Conservation (phyloP, 179 eudicot species). For the Monotropa hypopitys region DNA sequence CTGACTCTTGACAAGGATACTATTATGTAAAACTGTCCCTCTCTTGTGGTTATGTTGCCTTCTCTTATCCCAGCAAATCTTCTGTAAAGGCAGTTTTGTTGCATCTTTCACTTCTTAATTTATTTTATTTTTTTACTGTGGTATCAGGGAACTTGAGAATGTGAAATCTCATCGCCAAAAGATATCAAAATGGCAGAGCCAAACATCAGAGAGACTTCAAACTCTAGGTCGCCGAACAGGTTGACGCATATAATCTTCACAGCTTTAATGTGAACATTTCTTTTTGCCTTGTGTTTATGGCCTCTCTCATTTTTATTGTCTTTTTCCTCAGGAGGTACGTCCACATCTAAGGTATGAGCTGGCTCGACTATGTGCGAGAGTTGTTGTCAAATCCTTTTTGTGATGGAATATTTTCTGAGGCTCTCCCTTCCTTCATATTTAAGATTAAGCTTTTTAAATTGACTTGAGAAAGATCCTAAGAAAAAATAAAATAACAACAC, state of each 20-base stretch:
- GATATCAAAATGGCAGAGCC: constrained; percentile 85
- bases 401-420: not conserved
- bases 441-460: not conserved
- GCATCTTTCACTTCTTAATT: not conserved
- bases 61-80: not conserved
- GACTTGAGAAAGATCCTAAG: not conserved
- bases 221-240: constrained; percentile 56
- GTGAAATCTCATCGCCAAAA: constrained; percentile 82
- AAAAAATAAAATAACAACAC: not conserved
- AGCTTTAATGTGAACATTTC: not conserved
- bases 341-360: constrained; percentile 50
- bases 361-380: constrained; percentile 22
- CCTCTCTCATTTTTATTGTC: constrained; percentile 6
- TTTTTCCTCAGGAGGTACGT: constrained; percentile 38
- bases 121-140: not conserved
- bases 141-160: constrained; percentile 71
- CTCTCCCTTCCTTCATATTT: not conserved
- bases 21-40: not conserved
- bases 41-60: not conserved
- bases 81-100: constrained; percentile 2
- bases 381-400: constrained; percentile 1
- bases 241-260: constrained; percentile 12
- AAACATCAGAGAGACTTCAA: constrained; percentile 71
- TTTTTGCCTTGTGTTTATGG: constrained; percentile 2
- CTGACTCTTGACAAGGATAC: not conserved